These are phyloP conservation scores for Venturia effusa DNA, from an alignment of 2,329 filamentous ascomycete species.

Conservation along the genomic window DNA sequence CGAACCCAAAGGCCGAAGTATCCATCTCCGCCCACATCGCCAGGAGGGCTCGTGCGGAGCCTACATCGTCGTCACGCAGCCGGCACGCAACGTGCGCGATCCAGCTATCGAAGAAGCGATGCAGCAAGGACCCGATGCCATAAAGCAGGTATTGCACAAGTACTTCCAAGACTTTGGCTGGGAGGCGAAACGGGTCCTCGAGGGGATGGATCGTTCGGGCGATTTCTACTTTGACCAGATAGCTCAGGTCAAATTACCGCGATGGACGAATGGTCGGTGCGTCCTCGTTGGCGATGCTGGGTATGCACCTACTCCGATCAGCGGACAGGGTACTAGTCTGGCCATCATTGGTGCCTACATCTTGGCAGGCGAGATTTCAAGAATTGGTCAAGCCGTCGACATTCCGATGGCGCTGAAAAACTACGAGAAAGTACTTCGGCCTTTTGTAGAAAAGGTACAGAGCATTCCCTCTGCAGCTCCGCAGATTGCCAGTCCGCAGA, in stretches of 20 bases:
- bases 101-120: constrained; percentile 23
- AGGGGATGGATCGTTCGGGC: constrained; percentile 8
- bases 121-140: constrained; percentile 16
- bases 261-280: constrained; percentile 6
- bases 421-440: constrained; percentile 9
- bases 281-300: constrained; percentile 26
- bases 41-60: constrained; percentile 13
- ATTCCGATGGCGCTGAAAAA: neutral
- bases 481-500: constrained; percentile 6
- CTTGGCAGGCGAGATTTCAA: constrained; percentile 8
- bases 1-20: constrained; percentile 14
- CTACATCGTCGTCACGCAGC: constrained; percentile 15
- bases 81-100: constrained; percentile 15
- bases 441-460: constrained; percentile 5
- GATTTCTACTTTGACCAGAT: constrained; percentile 11
- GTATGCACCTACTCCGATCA: constrained; percentile 25
- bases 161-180: constrained; percentile 11
- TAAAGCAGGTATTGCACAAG: constrained; percentile 17
- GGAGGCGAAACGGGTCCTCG: constrained; percentile 10
- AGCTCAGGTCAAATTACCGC: constrained; percentile 8
- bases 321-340: constrained; percentile 14
- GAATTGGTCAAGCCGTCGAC: neutral
- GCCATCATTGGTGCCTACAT: constrained; percentile 9
- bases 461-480: constrained; percentile 1
- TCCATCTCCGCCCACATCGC: constrained; percentile 18